A percentile compares a stretch with the other conserved stretches of the same genome.
Conservation (phyloP, 805 yeast species). For the Cyberlindnera veronae region DNA sequence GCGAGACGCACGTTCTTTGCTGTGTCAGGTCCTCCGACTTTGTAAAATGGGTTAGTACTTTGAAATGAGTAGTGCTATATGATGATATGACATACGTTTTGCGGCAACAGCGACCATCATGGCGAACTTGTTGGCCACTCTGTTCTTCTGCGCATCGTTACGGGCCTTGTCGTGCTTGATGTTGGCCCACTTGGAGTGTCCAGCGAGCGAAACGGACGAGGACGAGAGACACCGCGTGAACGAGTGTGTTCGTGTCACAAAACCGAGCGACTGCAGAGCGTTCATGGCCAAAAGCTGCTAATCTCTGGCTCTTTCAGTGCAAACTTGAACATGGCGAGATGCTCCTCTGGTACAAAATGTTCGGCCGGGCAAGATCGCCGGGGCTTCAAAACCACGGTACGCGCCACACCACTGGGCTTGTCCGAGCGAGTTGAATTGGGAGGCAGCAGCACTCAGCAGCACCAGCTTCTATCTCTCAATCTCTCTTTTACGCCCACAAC, state of each 20-base stretch:
- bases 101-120: conserved; percentile 73
- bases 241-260: conserved; percentile 1
- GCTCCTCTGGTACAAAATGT: no score
- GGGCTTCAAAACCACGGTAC: neutral
- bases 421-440: conserved; percentile 1
- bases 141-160: conserved; percentile 77
- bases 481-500: neutral
- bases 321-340: no score
- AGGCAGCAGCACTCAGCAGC: conserved; percentile 1
- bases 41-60: conserved; percentile 1
- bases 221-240: conserved; percentile 8
- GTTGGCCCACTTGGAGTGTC: conserved; percentile 95
- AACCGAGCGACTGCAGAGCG: neutral
- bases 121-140: conserved; percentile 66
- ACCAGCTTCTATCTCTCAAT: neutral
- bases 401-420: conserved; percentile 1
- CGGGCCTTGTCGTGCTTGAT: conserved; percentile 93
- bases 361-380: neutral
- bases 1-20: conserved; percentile 55
- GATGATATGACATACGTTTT: conserved; percentile 32
- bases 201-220: conserved; percentile 33
- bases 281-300: conserved; percentile 2
- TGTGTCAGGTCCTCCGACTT: conserved; percentile 65
- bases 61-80: neutral
- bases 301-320: no score